phyloP scores from a whole-genome alignment of 208 protist genomes.

The Leishmania gerbilli region DNA sequence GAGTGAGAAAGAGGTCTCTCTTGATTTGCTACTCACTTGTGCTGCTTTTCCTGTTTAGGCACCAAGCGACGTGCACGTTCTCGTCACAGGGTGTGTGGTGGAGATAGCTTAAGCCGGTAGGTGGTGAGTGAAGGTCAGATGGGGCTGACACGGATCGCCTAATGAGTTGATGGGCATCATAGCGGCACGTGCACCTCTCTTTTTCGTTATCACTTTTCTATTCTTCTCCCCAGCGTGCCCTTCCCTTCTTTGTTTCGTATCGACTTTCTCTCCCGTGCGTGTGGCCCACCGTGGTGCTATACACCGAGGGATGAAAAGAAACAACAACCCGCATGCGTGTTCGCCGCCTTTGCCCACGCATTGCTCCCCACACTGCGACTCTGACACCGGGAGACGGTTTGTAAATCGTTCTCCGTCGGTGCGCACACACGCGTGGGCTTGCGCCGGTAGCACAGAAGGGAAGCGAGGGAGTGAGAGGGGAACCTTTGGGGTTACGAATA shows the following conservation, averaged over 20 bases:
- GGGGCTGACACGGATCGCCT: background rate
- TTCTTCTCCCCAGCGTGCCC: constrained; percentile 6
- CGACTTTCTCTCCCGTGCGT: background rate
- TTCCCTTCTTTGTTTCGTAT: background rate
- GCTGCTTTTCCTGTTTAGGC: background rate
- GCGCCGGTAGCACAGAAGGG: background rate
- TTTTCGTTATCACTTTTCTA: constrained; percentile 2
- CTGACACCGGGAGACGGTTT: background rate
- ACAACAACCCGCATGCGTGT: background rate
- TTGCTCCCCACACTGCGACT: background rate
- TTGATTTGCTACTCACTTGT: background rate
- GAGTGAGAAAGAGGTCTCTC: background rate
- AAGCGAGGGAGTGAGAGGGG: background rate
- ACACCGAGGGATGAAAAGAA: background rate
- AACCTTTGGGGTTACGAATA: background rate
- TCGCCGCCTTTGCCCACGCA: background rate
- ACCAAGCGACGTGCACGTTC: background rate
- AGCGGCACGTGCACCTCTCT: background rate
- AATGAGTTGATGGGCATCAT: background rate
- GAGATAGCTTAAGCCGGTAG: background rate
- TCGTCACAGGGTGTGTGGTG: background rate
- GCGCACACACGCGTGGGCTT: background rate
- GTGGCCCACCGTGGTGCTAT: background rate
- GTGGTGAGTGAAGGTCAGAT: background rate
- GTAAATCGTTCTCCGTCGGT: background rate